A percentile compares a stretch with the other conserved stretches of the same genome.
These are phyloP conservation scores for Aspergillus awamori DNA, from an alignment of 2,329 filamentous ascomycete genomes.

Conservation along the genomic window DNA sequence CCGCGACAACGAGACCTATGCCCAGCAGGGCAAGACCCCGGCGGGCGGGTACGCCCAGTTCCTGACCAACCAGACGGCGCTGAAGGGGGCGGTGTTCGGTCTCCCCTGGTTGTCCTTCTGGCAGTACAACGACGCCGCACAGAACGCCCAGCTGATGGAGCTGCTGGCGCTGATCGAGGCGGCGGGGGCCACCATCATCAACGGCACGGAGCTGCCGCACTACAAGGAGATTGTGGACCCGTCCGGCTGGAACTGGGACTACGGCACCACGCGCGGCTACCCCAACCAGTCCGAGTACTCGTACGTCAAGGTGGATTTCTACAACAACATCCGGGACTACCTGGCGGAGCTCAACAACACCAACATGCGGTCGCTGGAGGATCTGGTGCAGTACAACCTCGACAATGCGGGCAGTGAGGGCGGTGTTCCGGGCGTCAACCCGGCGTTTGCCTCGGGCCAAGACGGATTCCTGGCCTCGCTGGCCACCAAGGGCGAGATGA, in stretches of 20 bases:
- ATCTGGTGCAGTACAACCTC: conserved; percentile 66
- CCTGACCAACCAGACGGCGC: conserved; percentile 55
- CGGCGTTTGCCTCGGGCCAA: conserved; percentile 71
- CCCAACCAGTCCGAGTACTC: conserved; percentile 76
- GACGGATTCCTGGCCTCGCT: conserved; percentile 69
- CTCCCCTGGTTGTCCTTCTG: conserved; percentile 74
- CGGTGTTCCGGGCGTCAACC: conserved; percentile 61
- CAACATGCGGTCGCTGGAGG: conserved; percentile 60
- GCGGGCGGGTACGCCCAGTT: conserved; percentile 60
- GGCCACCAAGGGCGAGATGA: conserved; percentile 60
- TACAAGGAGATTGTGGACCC: conserved; percentile 65
- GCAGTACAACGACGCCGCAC: conserved; percentile 60
- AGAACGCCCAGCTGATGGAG: conserved; percentile 57
- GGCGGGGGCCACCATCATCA: conserved; percentile 69
- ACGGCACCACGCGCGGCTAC: conserved; percentile 62
- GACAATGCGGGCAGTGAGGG: conserved; percentile 69
- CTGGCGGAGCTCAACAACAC: conserved; percentile 66
- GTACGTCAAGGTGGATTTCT: conserved; percentile 66
- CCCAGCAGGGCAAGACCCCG: conserved; percentile 60
- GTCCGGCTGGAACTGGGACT: conserved; percentile 75
- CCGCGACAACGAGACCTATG: conserved; percentile 67
- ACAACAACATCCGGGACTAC: conserved; percentile 66
- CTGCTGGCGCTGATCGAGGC: conserved; percentile 58
- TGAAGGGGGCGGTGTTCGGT: conserved; percentile 67
- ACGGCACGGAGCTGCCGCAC: conserved; percentile 69